Percentiles rank a stretch among this genome's conserved stretches.
phyloP scores from a whole-genome alignment of 257 asterid species.

The Petrea volubilis region DNA sequence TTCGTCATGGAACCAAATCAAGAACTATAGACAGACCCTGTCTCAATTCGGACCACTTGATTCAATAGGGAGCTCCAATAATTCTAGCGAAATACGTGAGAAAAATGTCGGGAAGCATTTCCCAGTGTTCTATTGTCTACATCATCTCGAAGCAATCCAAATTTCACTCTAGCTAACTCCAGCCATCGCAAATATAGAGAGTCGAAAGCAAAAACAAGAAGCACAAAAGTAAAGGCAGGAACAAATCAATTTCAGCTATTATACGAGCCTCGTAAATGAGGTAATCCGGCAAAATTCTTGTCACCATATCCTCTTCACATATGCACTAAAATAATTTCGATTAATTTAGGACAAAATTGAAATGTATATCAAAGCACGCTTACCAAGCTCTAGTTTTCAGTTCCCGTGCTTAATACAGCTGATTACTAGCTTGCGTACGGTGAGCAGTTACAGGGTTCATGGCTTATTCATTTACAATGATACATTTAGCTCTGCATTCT shows the following conservation, averaged over 20 bases:
- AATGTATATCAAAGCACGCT: neutral
- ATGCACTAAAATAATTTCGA: too few relatives aligned
- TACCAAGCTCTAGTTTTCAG: neutral
- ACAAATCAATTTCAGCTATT: too few relatives aligned
- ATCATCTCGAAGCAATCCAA: neutral
- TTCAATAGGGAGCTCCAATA: neutral
- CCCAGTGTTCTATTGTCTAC: neutral
- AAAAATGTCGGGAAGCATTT: neutral
- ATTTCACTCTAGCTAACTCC: neutral
- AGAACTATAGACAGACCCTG: neutral
- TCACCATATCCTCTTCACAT: neutral
- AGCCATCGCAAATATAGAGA: neutral
- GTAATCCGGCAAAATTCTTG: neutral
- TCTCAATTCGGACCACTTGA: neutral
- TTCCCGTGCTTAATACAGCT: neutral
- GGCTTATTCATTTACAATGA: slow-evolving; percentile 13
- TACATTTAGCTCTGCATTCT: slow-evolving; percentile 39
- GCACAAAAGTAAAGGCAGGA: neutral
- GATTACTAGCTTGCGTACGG: neutral
- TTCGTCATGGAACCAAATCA: neutral
- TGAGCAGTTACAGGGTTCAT: neutral
- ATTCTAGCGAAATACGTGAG: neutral
- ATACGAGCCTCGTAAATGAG: too few relatives aligned
- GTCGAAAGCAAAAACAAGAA: neutral
- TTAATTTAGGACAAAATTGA: neutral